These are phyloP conservation scores for Epichloe baconii DNA, from an alignment of 2,329 filamentous ascomycete genomes.

Conservation along the genomic window DNA sequence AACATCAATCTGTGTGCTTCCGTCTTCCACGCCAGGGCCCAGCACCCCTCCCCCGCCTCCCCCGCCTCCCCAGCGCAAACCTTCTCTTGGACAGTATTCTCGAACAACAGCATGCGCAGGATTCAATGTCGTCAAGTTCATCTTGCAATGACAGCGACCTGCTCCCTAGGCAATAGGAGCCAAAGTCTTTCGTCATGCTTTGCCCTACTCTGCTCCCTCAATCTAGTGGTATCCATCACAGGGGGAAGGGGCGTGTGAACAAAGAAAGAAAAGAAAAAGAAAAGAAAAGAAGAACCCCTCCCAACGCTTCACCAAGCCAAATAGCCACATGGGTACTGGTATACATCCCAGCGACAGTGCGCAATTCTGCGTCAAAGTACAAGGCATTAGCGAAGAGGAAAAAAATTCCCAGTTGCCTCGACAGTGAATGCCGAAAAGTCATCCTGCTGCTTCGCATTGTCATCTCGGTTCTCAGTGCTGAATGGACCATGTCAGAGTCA, in stretches of 20 bases:
- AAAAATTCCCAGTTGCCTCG: neutral
- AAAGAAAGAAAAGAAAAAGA: neutral
- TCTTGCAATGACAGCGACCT: no score
- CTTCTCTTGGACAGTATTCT: neutral
- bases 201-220: neutral
- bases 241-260: slow-evolving; percentile 1
- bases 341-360: no score
- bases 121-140: no score
- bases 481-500: neutral
- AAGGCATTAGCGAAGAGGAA: neutral
- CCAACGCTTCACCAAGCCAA: no score
- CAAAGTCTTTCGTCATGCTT: neutral
- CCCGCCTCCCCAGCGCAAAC: neutral
- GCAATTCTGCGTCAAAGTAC: no score
- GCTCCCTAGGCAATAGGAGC: neutral
- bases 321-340: no score
- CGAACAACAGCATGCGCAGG: no score
- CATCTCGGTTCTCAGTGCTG: neutral
- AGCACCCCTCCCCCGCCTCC: neutral
- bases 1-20: neutral
- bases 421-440: no score
- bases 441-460: no score
- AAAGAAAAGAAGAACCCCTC: neutral
- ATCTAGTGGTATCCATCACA: slow-evolving; percentile 1
- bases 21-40: neutral